Base-by-base conservation (phyloP, 805 yeast species). In the Candida khao-thaluensis region DNA sequence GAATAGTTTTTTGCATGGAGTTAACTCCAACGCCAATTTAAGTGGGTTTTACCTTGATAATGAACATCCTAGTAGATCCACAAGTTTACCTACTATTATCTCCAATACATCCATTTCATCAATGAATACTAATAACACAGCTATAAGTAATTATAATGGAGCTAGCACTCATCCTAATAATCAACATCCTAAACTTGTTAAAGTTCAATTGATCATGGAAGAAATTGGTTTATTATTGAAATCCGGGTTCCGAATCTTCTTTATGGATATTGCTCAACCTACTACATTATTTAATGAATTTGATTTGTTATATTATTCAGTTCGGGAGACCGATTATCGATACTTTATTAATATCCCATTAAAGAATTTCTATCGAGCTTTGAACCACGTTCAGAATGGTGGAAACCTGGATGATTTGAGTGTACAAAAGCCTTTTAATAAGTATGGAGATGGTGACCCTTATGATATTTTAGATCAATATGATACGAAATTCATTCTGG, bases 171-270 rank as follows among this genome's bases (percentile, higher is more conserved):
- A 38, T 27, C 37, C 32, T 5, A 32, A 38, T 10, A 30, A 37
- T 16, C 40, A 41, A 12, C 48, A 45, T 20, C 25, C 38, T 14
- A 50, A 16, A 29, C 12, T 39, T 28, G 37, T 36, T 16, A 60
- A 60, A 38, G 60, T 75, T 8, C 69, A 70, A 29, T 53, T 77
- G 24, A 55, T 62, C 0, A 69, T 79, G 71, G 82, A 77, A 44
- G 85, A 80, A 46, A 66, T 73, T 3, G 84, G 84, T 0, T 52
- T 73, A 17, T 72, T 69, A 44, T 45, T 74, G 17, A 81, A 79
- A 52, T 65, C 75, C 0, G 79, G 81, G 2, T 69, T 78, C 41
- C 56, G 69, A 24, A 64, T 74, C 5, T 64, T 54, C 30, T 73
- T 69, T 49, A 57, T 74, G 27, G 77, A 74, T 43, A 52, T 69